Evolutionary conservation across 768 basidiomycete genomes (phyloP), one percentile per base, ranked within the genome.

Genomic region (Macrolepiota fuliginosa): DNA sequence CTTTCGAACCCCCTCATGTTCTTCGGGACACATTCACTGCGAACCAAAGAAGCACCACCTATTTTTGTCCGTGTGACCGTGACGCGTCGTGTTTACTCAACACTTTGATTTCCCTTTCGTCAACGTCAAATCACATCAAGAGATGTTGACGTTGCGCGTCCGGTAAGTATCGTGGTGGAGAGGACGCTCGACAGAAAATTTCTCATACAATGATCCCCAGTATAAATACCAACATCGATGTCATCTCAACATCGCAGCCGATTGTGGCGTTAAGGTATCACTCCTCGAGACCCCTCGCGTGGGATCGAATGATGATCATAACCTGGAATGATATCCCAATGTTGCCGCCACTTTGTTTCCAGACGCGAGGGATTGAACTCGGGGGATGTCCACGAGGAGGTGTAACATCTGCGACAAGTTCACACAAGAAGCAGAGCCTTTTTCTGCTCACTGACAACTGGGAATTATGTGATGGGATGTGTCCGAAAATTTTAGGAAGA

Each of bases 261-360:
- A 35, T 6, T 54, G 60, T 61, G 60, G 60, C 54, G 60, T 61
- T 55, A 61, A 54, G 53, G 60, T 61, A 53, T 54, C 52, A 54
- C 19, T 40, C 35, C 59, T 61, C 59, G 51, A 54, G 59, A 61
- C 29, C 25, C 47, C 40, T 61, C 59, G 59, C 59, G 59, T 61
- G 59, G 52, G 35, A 37, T 42, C n/a, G 51, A 61, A 61, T 61
- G 59, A 61, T 61, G 39, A 61, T 61, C 59, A 61, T 24, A n/a
- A 42, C 39, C 39, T 17, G 51, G 19, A 32, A 27, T 25, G 51
- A 52, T 37, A 42, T 52, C 52, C 53, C 50, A 52, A 54, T 12
- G 4, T 39, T 29, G 13, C 29, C 51, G 13, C n/a, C 29, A 25
- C n/a, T 17, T 17, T 15, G 22, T 19, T 47, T 47, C n/a, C 46